Base-by-base conservation (phyloP, 257 asterid species). In the Solanum verrucosum region DNA sequence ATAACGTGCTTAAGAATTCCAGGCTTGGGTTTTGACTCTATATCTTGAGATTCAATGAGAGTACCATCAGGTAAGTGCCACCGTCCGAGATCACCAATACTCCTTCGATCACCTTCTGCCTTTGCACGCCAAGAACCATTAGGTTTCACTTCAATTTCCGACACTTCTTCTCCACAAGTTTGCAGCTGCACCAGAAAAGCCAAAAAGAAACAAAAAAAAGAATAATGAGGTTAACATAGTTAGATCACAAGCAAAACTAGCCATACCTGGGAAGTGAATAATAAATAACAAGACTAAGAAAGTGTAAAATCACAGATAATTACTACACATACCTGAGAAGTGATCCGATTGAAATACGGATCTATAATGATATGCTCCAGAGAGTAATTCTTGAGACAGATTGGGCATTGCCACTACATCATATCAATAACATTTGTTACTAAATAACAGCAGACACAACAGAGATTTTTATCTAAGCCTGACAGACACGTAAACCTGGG, bases 71-170 rank as follows among this genome's bases (percentile, higher is more conserved):
- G 99, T 42, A 91, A 92, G 91, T 95, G 99, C 99, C 99, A 97
- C 73, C 85, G 92, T 83, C 93, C 96, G 86, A 95, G 95, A 91
- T 95, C 99, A 84, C 98, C 97, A 78, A 95, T 95, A 91, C 88
- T 90, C 90, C 89, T 92, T 70, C 91, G 91, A 84, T 94, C 98
- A 82, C 95, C 94, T 88, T 96, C 99, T 83, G 93, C 90, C 91
- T 95, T 97, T 34, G 94, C 98, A 77, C 99, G 99, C 99, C 99
- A 97, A 86, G 98, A 94, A 89, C 99, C 99, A 86, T 97, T 95
- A 46, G 96, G 99, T 91, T 97, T 97, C 92, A 97, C 97, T 93
- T 97, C 99, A 88, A 97, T 92, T 88, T 94, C 98, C 21, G 95
- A 88, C 63, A 95, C 93, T 86, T 95, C 98, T 92, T 95, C 99